phyloP scores from a whole-genome alignment of 1,284 basidiomycete species.

The Athelia psychrophila region DNA sequence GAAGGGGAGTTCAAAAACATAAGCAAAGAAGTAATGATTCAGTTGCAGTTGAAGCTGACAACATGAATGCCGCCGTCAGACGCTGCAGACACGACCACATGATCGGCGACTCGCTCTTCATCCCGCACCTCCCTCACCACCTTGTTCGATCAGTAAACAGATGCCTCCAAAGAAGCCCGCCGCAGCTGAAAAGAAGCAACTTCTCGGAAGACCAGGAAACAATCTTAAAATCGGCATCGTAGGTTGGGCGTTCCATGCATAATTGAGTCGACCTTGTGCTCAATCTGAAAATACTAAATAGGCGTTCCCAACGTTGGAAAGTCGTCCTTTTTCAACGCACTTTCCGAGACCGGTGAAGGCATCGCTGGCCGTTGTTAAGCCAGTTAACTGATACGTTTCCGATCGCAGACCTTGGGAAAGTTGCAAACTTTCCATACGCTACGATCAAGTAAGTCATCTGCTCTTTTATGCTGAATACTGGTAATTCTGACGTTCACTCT shows the following conservation, averaged over 20 bases:
- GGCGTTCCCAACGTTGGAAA: slow-evolving; percentile 94
- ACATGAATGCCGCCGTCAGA: too few relatives aligned
- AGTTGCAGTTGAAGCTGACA: too few relatives aligned
- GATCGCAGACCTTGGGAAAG: slow-evolving; percentile 84
- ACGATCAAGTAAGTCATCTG: slow-evolving; percentile 84
- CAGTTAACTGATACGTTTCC: slow-evolving; percentile 5
- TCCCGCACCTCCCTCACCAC: slow-evolving; percentile 16
- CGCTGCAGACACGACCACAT: too few relatives aligned
- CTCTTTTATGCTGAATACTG: not conserved
- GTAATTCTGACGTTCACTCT: too few relatives aligned
- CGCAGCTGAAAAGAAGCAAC: slow-evolving; percentile 75
- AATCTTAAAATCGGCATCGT: slow-evolving; percentile 97
- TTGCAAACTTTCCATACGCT: slow-evolving; percentile 98
- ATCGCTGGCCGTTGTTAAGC: too few relatives aligned
- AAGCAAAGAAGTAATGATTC: too few relatives aligned
- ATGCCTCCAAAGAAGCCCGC: slow-evolving; percentile 88
- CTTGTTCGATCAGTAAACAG: slow-evolving; percentile 46
- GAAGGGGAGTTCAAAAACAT: slow-evolving; percentile 18
- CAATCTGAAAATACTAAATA: slow-evolving; percentile 31
- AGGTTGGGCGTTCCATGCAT: slow-evolving; percentile 54
- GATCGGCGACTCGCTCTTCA: too few relatives aligned
- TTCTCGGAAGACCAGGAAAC: slow-evolving; percentile 90
- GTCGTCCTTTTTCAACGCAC: slow-evolving; percentile 92
- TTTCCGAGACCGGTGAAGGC: slow-evolving; percentile 81
- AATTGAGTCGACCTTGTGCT: slow-evolving; percentile 12